phyloP scores from a whole-genome alignment of 2,329 filamentous ascomycete genomes.

The Sphaerostilbella broomeana region DNA sequence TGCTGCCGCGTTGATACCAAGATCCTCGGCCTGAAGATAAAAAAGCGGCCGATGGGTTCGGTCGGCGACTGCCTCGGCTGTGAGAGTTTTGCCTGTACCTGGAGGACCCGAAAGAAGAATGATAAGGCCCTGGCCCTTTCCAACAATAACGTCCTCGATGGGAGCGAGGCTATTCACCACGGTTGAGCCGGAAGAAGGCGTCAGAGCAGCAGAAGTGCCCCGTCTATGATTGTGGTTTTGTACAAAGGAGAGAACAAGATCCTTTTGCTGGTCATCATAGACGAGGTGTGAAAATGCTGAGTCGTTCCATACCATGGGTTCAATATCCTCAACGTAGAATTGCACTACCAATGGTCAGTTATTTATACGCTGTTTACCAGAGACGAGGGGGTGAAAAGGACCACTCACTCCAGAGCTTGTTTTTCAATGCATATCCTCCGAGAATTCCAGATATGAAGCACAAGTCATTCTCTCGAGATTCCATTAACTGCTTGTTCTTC shows the following conservation, averaged over 20 bases:
- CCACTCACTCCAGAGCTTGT: conserved; percentile 38
- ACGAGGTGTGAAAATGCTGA: conserved; percentile 40
- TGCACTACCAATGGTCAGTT: conserved; percentile 15
- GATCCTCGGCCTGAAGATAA: conserved; percentile 39
- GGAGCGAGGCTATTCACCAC: conserved; percentile 7
- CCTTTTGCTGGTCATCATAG: conserved; percentile 41
- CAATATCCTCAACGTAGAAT: conserved; percentile 37
- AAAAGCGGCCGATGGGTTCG: conserved; percentile 38
- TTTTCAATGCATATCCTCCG: conserved; percentile 40
- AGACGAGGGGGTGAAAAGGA: too few species aligned
- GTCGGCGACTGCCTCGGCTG: conserved; percentile 38
- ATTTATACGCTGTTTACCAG: not conserved
- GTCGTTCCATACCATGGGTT: conserved; percentile 38
- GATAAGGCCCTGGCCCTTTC: conserved; percentile 39
- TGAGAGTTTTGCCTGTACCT: conserved; percentile 42
- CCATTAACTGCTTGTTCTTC: conserved; percentile 35
- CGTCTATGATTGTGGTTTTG: conserved; percentile 32
- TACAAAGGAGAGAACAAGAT: conserved; percentile 41
- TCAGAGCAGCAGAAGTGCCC: not conserved
- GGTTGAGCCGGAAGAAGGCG: conserved; percentile 5
- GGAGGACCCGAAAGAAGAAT: conserved; percentile 40
- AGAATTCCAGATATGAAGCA: conserved; percentile 36
- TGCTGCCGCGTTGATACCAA: conserved; percentile 36
- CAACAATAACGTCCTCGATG: conserved; percentile 36
- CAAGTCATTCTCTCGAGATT: conserved; percentile 31